Base-by-base conservation (phyloP, 345 rosid genomes). In the Schrenkiella parvula region DNA sequence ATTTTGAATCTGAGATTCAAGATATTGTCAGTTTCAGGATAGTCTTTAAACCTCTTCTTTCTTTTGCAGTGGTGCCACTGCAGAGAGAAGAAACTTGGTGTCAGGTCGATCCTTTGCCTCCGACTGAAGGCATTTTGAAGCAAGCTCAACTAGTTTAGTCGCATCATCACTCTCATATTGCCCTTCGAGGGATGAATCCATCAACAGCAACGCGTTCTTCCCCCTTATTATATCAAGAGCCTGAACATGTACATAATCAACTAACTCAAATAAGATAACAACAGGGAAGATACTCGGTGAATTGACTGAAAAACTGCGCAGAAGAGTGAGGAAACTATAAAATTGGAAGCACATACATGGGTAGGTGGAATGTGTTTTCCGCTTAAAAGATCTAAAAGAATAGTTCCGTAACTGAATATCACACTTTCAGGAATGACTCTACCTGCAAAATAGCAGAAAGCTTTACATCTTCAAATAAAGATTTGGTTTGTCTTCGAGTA, bases 301-400 rank as follows among this genome's bases (percentile, higher is more conserved):
- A 15, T 8, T 44, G 13, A 26, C 5, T 4, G 5, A 26, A 42
- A n/a, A n/a, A 42, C 8, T 21, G 1, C 2, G 1, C 4, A 18
- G 5, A 37, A 26, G 2, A 28, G 39, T 55, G 14, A 31, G 17
- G 25, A 17, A 34, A 52, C 73, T 4, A 25, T 5, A 52, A 17
- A 81, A 6, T 23, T 59, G 42, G 3, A 59, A 12, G 32, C 7
- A n/a, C 50, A 23, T 84, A 88, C 93, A 82, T 88, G 93, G 79
- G 87, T 62, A 4, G 66, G 66, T 41, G 66, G 51, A n/a, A 75
- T 75, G 70, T 54, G 79, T 62, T 93, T 93, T 71, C 98, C 98
- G 21, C 97, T 93, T 79, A 89, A 77, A 41, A 74, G 77, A 70
- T 73, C 72, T 58, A 79, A 57, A 4, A 79, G 75, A 50, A 79